Evolutionary conservation across 257 asterid genomes (phyloP).

Genomic region (Solanum neorickii): DNA sequence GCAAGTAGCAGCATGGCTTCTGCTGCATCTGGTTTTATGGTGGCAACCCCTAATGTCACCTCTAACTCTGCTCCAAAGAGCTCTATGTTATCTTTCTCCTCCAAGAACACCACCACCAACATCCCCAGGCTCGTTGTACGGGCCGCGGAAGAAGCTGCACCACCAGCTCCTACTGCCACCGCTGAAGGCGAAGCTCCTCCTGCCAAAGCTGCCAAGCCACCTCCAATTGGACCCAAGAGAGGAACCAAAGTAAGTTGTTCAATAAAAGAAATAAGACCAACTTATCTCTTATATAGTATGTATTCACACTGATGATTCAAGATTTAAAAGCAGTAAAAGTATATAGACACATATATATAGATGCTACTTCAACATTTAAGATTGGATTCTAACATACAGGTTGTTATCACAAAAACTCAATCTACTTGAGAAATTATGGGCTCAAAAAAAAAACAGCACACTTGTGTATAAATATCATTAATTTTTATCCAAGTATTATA

Average conservation of each 20-base stretch:
- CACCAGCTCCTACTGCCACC: conserved; percentile 13
- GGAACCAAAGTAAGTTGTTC: conserved; percentile 44
- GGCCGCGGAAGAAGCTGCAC: conserved; percentile 31
- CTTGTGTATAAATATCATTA: not conserved
- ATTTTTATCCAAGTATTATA: not conserved
- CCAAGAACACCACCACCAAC: conserved; percentile 17
- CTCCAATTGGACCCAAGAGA: conserved; percentile 79
- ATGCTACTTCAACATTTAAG: not conserved
- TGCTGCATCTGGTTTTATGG: conserved; percentile 36
- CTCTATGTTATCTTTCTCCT: conserved; percentile 21
- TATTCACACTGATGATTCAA: not conserved
- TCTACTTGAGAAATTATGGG: not conserved
- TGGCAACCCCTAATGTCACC: conserved; percentile 35
- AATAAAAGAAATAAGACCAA: not conserved
- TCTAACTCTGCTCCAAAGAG: conserved; percentile 8
- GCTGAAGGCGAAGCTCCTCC: conserved; percentile 24
- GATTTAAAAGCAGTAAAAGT: not conserved
- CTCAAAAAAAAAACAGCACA: too few relatives aligned
- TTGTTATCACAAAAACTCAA: not conserved
- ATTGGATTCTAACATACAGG: not conserved
- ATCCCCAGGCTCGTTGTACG: conserved; percentile 40
- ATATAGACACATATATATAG: not conserved
- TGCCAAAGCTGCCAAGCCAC: conserved; percentile 54
- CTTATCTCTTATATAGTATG: not conserved
- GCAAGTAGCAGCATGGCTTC: conserved; percentile 60